Conservation (phyloP, 2,329 filamentous ascomycete genomes). For the Venturia oleaginea region DNA sequence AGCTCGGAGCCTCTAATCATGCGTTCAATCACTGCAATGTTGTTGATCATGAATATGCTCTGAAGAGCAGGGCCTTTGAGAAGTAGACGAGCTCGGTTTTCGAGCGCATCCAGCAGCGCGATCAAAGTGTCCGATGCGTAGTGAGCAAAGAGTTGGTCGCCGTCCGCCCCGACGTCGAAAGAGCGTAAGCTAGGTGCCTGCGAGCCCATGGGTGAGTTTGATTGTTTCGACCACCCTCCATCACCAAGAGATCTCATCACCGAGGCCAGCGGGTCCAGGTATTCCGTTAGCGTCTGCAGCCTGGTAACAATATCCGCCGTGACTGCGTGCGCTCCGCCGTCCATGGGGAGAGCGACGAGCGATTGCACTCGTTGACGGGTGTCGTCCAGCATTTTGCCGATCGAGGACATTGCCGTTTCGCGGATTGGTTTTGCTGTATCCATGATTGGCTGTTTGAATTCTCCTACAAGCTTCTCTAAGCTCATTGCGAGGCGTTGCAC, state of each 20-base stretch:
- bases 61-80: constrained; percentile 70
- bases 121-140: constrained; percentile 89
- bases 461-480: constrained; percentile 67
- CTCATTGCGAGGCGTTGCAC: constrained; percentile 70
- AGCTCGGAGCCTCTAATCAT: constrained; percentile 78
- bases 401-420: constrained; percentile 81
- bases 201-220: constrained; percentile 26
- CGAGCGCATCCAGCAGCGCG: constrained; percentile 63
- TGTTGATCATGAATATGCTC: constrained; percentile 88
- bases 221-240: constrained; percentile 61
- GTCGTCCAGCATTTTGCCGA: constrained; percentile 77
- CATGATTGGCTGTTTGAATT: constrained; percentile 73
- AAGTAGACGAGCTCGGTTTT: constrained; percentile 61
- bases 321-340: constrained; percentile 69
- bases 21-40: constrained; percentile 72
- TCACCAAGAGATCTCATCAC: constrained; percentile 90
- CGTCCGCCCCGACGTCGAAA: constrained; percentile 83
- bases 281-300: constrained; percentile 77
- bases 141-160: constrained; percentile 76
- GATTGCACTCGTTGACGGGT: constrained; percentile 59
- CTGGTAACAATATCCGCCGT: constrained; percentile 80
- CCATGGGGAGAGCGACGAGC: constrained; percentile 61
- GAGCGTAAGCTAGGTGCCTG: constrained; percentile 62
- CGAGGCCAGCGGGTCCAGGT: constrained; percentile 74
- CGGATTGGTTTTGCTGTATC: constrained; percentile 82